Evolutionary conservation across 345 rosid genomes (phyloP), one percentile per base, ranked within the genome.

Genomic region (Arabidopsis thaliana): DNA sequence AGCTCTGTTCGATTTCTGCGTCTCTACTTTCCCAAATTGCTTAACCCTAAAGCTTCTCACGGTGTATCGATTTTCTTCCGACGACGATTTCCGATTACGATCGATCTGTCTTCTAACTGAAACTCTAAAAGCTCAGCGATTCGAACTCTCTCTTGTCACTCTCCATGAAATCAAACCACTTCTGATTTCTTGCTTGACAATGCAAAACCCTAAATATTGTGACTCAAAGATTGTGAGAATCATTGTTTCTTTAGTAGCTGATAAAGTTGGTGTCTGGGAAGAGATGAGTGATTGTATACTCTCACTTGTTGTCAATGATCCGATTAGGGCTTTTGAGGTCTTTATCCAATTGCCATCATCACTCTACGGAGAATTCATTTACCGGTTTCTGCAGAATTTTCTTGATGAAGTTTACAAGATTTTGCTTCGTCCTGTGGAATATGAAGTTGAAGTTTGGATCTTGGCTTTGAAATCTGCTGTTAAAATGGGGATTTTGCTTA

Each of bases 211-310:
- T 20, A 8, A 4, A 30, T 7, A 42, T 1, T 22, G 48, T 6
- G 69, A 76, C 0, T 1, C 37, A 45, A 3, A 4, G 14, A 13
- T 32, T 45, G 13, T 75, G 11, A 3, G 48, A 4, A 22, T 23
- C 5, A 51, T 75, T 40, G 62, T 60, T 0, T 50, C 61, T 50
- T 51, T 22, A 0, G 46, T 75, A 1, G 63, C 57, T 25, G 55
- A 53, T 45, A 6, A 55, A 4, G 5, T 3, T 0, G 62, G 53
- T 1, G 48, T 46, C 0, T 76, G 74, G 74, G 69, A 59, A 23
- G 79, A 76, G 74, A 55, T 76, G 8, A 36, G 74, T 11, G 79
- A 67, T 3, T 60, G 56, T 34, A 59, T 76, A 45, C 6, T 30
- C 74, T 12, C 23, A 11, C 44, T 76, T 2, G 28, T 24, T 0